Evolutionary conservation across 2,329 filamentous ascomycete genomes (phyloP), one percentile per base, ranked within the genome.

Genomic region (Verticillium albo-atrum): DNA sequence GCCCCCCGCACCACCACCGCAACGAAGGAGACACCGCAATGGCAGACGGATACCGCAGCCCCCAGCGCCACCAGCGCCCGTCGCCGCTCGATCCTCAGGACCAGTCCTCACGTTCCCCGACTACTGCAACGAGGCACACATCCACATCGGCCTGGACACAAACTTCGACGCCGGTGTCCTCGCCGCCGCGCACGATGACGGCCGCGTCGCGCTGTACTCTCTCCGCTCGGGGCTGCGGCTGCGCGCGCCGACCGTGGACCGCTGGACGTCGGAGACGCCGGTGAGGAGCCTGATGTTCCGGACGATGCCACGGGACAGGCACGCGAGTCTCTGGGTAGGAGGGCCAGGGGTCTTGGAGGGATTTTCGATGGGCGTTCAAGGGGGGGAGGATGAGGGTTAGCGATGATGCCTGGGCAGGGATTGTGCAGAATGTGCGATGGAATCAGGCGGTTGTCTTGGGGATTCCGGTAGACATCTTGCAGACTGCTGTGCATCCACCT

Each of bases 141-240:
- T 79, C 50, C 69, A 78, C 20, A 74, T 81, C 10, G 85, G 84
- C 1, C 78, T 86, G 64, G 83, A 84, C 57, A 75, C 81, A 4
- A 75, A 79, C 59, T 54, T 69, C 0, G 72, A 75, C n/a, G 68
- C 77, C 7, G 81, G 81, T 14, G 64, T 83, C 26, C 77, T 84
- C 4, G 84, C 84, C 0, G 80, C 83, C 0, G 82, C 80, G 0
- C 81, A 84, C 54, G 79, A 82, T 20, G 75, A 82, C 54, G 78
- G 77, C 12, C 76, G 69, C 0, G 71, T 86, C 0, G 74, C 66
- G 1, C 63, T 86, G 14, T 85, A 83, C 64, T 84, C 82, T 9
- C 66, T 83, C 6, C 65, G 63, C 7, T 79, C 77, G 2, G 83
- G 83, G 0, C 62, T 71, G 12, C 66, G 68, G 12, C 62, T 85